Evolutionary conservation across 768 basidiomycete genomes (phyloP), one percentile per base, ranked within the genome.

Genomic region (Kwoniella botswanensis): DNA sequence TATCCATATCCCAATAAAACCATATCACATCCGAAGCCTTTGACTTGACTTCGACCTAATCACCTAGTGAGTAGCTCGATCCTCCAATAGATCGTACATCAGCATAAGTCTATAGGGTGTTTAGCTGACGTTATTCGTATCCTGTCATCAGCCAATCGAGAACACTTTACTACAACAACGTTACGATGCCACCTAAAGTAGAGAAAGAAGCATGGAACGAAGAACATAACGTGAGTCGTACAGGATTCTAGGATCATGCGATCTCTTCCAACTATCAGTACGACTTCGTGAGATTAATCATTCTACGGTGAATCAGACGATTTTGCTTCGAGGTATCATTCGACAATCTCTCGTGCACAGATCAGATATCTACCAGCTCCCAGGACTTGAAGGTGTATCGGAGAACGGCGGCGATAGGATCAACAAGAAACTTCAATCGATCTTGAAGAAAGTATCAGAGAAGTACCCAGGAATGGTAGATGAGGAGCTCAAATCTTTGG

Each of bases 351-450:
- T 71, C 1, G 2, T 17, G 10, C 18, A 57, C 46, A 64, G 75
- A 22, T 55, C 73, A 7, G 44, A 29, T 26, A 15, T 79, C 15
- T 75, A 76, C 63, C 18, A 65, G 9, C 22, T 56, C 12, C 71
- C 74, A 10, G 64, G 35, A 4, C 72, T 79, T 7, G 5, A 35
- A 29, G 53, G 42, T n/a, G 72, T 73, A 17, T 26, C 67, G 9
- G 67, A 67, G n/a, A 74, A 77, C 44, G 71, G 76, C 46, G 76
- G 76, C 29, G 68, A 75, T 50, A 54, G 70, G 22, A 75, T 78
- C 70, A 76, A 78, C 68, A 70, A 75, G 54, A 76, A 77, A 58
- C 50, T 74, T n/a, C 66, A 71, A 44, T 72, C 67, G 42, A 46
- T 72, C 10, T 70, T 80, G 43, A 72, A 68, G 29, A 70, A 70